Base-by-base conservation (phyloP, 2,329 filamentous ascomycete genomes). In the Bipolaris oryzae region DNA sequence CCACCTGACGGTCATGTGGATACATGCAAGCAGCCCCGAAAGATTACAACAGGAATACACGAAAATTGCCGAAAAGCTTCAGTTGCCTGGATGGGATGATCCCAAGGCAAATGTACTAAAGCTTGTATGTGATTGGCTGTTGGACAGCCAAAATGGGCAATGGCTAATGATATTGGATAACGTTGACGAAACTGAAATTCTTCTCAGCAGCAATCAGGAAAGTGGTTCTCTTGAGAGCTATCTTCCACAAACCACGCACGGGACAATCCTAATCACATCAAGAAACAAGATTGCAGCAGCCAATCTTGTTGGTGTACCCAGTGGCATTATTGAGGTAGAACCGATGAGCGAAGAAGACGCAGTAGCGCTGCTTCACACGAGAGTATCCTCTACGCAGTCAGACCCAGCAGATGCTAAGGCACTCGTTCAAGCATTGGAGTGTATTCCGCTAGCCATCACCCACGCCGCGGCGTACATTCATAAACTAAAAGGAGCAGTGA, bases 141-240 rank as follows among this genome's bases (percentile, higher is more conserved):
- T 31, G 38, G 55, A 62, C 47, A 28, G 16, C 43, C 21, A 23
- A 45, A 64, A 59, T 39, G 57, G 57, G 42, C 59, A 15, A 28
- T 64, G 57, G 62, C 47, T 62, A n/a, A 55, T 64, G 50, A 53
- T 64, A 45, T 49, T 64, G 15, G 60, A 64, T 55, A 64, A 62
- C 42, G 62, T 57, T 41, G 62, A 64, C 42, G 53, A 61, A 38
- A 49, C 54, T 31, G n/a, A 42, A 21, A 49, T 58, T 10, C 60
- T 64, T 47, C 38, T 47, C 23, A 20, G 28, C 20, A 7, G n/a
- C 9, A 6, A 25, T 15, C 31, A 21, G 15, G 16, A 16, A 10
- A 20, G 33, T 33, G 23, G 16, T 20, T 43, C 57, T 34, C 51
- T 59, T 15, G 53, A 46, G 37, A 48, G 46, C 42, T 63, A 50